Evolutionary conservation across 2,329 filamentous ascomycete genomes (phyloP), one percentile per base, ranked within the genome.

Genomic region (Pseudopyricularia cyperi): DNA sequence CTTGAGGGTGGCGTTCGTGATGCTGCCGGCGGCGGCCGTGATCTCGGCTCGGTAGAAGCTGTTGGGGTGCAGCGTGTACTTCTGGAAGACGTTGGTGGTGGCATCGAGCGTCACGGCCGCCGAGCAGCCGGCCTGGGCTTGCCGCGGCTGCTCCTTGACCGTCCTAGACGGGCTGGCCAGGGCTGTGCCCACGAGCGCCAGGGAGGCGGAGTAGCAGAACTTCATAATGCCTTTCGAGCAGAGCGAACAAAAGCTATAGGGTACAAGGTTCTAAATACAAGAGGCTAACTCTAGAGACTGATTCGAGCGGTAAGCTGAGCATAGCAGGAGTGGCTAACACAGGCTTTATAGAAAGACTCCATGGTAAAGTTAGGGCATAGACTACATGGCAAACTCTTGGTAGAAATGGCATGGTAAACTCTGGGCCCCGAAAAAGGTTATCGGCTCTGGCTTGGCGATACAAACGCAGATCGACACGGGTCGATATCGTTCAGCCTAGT

Each of bases 61-160:
- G 64, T 68, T 69, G 57, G 66, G 54, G 57, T 70, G 67, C 49
- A 70, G 65, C 39, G 57, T 68, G 62, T 70, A 69, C 57, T 63
- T 61, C 52, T 60, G 57, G 55, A 60, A 70, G 42, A 66, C 58
- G 58, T 70, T 70, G 56, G 62, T 66, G 56, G 53, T 62, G 56
- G 66, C 65, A 46, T 69, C 65, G 53, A 70, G 62, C 52, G 58
- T 61, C 54, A 69, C 67, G 53, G 65, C 61, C 17, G 65, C 62
- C 35, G 60, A 53, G 60, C 66, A 70, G 34, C 57, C 65, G 7
- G 59, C 54, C 6, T 57, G 54, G 22, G 62, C 62, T 53, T 61
- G 57, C 14, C 62, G 60, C 19, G 61, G 63, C 54, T 61, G 46
- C 46, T 62, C 54, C 53, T 62, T 56, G 52, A 55, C 52, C n/a